Conservation (phyloP, 2,329 filamentous ascomycete genomes). For the Hymenoscyphus infarciens region DNA sequence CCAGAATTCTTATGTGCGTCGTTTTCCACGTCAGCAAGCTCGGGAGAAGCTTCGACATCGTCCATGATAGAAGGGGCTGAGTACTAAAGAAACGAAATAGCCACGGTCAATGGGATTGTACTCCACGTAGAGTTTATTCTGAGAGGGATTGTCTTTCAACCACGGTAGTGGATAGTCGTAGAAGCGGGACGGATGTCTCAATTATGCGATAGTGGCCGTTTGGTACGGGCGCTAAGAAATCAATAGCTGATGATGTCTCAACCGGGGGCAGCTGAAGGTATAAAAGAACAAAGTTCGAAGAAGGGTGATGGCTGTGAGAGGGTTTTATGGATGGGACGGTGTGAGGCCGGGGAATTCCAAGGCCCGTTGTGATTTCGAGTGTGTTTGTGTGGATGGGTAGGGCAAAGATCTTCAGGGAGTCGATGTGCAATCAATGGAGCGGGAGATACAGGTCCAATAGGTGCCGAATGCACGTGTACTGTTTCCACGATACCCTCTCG, state of each 20-base stretch:
- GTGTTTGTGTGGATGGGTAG: background rate
- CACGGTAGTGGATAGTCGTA: background rate
- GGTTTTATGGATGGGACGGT: background rate
- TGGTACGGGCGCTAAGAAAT: background rate
- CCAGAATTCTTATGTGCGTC: constrained; percentile 13
- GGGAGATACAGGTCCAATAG: constrained; percentile 1
- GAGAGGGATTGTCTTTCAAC: background rate
- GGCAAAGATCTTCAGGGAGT: background rate
- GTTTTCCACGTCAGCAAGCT: constrained; percentile 7
- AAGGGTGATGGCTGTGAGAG: background rate
- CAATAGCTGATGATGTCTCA: background rate
- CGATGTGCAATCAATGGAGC: background rate
- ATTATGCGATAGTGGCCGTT: constrained; percentile 1
- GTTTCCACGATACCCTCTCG: background rate
- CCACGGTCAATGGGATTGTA: background rate
- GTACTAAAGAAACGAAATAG: background rate
- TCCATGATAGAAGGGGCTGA: constrained; percentile 4
- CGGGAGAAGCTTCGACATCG: constrained; percentile 1
- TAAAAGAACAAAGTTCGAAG: background rate
- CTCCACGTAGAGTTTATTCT: constrained; percentile 4
- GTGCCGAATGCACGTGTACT: constrained; percentile 2
- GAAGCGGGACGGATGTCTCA: constrained; percentile 5
- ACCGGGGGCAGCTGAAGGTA: background rate
- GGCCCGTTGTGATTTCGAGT: background rate
- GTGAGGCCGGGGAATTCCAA: background rate